These are phyloP conservation scores for Keithomyces neogunnii DNA, from an alignment of 2,329 filamentous ascomycete species.

Conservation along the genomic window DNA sequence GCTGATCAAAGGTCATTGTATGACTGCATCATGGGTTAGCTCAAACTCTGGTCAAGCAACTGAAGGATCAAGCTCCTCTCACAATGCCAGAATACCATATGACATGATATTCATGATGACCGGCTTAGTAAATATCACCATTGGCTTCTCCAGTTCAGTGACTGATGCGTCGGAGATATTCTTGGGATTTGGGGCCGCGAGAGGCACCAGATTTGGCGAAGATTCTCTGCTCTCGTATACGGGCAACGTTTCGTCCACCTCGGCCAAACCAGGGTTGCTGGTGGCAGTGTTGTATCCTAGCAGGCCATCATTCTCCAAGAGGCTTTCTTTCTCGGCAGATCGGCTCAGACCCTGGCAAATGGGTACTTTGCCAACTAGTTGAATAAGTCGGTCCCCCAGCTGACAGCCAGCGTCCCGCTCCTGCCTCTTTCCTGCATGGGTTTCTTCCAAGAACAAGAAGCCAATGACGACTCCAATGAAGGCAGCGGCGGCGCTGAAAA, in stretches of 20 bases:
- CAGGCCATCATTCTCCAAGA: slow-evolving; percentile 53
- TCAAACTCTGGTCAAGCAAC: not conserved
- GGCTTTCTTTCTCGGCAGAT: slow-evolving; percentile 49
- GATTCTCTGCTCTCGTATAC: slow-evolving; percentile 57
- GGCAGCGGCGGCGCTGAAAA: slow-evolving; percentile 80
- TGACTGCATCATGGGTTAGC: slow-evolving; percentile 49
- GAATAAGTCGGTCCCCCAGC: slow-evolving; percentile 62
- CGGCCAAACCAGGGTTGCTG: slow-evolving; percentile 2
- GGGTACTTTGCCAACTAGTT: slow-evolving; percentile 25
- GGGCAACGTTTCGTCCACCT: slow-evolving; percentile 51
- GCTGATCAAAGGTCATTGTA: slow-evolving; percentile 92
- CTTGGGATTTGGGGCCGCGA: slow-evolving; percentile 13
- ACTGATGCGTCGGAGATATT: not conserved
- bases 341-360: slow-evolving; percentile 27
- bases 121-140: slow-evolving; percentile 62
- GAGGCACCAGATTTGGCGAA: slow-evolving; percentile 37
- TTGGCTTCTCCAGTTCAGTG: slow-evolving; percentile 29
- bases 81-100: slow-evolving; percentile 93
- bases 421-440: slow-evolving; percentile 73
- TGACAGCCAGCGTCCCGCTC: slow-evolving; percentile 69
- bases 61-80: slow-evolving; percentile 34
- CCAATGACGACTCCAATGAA: slow-evolving; percentile 68
- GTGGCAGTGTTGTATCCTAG: slow-evolving; percentile 53
- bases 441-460: slow-evolving; percentile 86
- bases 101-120: slow-evolving; percentile 82